Base-by-base conservation (phyloP, 2,329 filamentous ascomycete genomes). In the Xylariaceae sp. region DNA sequence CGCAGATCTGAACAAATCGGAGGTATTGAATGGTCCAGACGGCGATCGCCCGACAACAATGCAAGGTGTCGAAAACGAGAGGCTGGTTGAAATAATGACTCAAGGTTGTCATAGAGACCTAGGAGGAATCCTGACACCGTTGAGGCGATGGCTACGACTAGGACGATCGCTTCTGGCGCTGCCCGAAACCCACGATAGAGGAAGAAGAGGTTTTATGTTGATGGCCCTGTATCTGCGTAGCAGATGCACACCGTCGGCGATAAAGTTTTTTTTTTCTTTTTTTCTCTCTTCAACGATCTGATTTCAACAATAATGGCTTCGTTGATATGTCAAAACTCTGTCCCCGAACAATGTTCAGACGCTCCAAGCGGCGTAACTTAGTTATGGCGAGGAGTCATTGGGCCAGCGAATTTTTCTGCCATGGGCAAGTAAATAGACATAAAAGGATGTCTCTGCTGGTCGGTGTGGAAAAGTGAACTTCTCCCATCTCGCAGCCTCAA, bases 91-190 rank as follows among this genome's bases (percentile, higher is more conserved):
- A 46, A 68, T 65, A 31, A 62, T 69, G 47, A 47, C 51, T 2
- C 53, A 74, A 73, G 53, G 69, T 71, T 28, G 59, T 71, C 22
- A 53, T 77, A 7, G 55, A 14, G 48, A 14, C n/a, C 22, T 10
- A 51, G n/a, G n/a, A n/a, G n/a, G n/a, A n/a, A n/a, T n/a, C n/a
- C n/a, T n/a, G n/a, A n/a, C 73, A 75, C 73, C 2, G 73, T 67
- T 5, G 64, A 66, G 13, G 75, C 74, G 2, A 61, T 79, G 10
- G 56, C 63, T 16, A 61, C 69, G 5, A 74, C 75, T 0, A 75
- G 76, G 12, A 73, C 73, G 14, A 72, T 63, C 16, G 57, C 77
- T 36, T 78, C 70, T 57, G 62, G 71, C 22, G 73, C 73, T 5
- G 75, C 67, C 4, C 68, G 76, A 11, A 63, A 76, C 50, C 53